Percentiles rank a stretch among this genome's conserved stretches.
Conservation (phyloP, 2,329 filamentous ascomycete genomes). For the Cryphonectria japonica region DNA sequence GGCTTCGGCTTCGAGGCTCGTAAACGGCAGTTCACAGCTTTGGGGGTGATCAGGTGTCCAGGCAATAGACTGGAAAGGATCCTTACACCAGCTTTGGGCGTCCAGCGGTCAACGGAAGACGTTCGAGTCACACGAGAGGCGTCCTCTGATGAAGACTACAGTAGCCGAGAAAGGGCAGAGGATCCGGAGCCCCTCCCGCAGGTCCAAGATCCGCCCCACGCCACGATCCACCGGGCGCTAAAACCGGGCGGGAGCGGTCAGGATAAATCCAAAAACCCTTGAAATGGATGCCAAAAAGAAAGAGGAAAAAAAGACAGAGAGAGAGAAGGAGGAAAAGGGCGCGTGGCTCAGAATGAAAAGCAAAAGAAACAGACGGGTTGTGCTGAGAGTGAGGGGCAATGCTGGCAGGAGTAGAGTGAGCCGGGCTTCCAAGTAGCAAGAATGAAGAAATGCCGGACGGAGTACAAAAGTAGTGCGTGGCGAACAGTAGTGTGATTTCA, state of each 20-base stretch:
- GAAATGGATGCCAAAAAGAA: background rate
- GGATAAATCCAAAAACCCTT: constrained; percentile 16
- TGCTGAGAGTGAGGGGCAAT: background rate
- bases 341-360: background rate
- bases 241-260: constrained; percentile 27
- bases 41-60: background rate
- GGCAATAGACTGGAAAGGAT: background rate
- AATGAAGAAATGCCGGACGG: background rate
- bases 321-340: no score
- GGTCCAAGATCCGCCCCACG: constrained; percentile 24
- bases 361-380: background rate
- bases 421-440: background rate
- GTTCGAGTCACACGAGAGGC: background rate
- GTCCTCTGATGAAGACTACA: background rate
- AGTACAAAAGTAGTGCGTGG: background rate
- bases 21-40: background rate
- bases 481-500: background rate
- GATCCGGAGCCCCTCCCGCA: constrained; percentile 5
- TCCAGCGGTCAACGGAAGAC: constrained; percentile 13
- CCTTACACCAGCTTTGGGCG: background rate
- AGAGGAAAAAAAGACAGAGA: no score
- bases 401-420: background rate
- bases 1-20: background rate
- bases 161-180: constrained; percentile 14
- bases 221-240: constrained; percentile 19